Percentiles rank a stretch among this genome's conserved stretches.
These are phyloP conservation scores for Alliaria petiolata DNA, from an alignment of 345 rosid species.

Conservation along the genomic window DNA sequence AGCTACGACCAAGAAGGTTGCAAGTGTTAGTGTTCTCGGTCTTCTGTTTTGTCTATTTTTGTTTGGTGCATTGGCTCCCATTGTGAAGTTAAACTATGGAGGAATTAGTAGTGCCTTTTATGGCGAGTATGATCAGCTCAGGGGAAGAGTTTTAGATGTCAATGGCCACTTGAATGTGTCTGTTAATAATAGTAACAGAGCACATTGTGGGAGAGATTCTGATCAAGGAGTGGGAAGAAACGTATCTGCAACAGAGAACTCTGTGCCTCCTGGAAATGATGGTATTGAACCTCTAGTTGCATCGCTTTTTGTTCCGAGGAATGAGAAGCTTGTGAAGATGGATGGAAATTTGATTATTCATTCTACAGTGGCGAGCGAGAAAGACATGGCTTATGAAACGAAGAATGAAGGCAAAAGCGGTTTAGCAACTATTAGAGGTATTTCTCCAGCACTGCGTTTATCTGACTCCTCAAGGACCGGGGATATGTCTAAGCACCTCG, in stretches of 20 bases:
- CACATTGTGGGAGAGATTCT: not conserved
- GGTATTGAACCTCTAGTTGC: conserved; percentile 68
- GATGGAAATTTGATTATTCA: conserved; percentile 94
- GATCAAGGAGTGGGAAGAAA: not conserved
- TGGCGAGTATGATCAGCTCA: conserved; percentile 26
- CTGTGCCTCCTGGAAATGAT: conserved; percentile 32
- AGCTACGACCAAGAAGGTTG: conserved; percentile 73
- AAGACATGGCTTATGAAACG: conserved; percentile 46
- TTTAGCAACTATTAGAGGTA: conserved; percentile 37
- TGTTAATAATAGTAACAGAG: conserved; percentile 3
- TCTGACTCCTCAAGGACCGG: conserved; percentile 24
- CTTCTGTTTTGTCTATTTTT: conserved; percentile 58
- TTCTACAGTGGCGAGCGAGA: conserved; percentile 73
- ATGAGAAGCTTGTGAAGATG: conserved; percentile 90
- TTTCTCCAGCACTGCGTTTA: conserved; percentile 28
- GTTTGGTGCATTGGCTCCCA: conserved; percentile 66
- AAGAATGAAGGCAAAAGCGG: conserved; percentile 39
- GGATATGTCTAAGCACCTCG: conserved; percentile 36
- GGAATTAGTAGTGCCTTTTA: not conserved
- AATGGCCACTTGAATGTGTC: not conserved
- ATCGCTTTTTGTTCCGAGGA: conserved; percentile 82
- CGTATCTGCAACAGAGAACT: conserved; percentile 5
- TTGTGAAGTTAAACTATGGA: conserved; percentile 47
- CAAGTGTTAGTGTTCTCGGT: conserved; percentile 81
- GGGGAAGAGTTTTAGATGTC: conserved; percentile 52